A percentile compares a stretch with the other conserved stretches of the same genome.
These are phyloP conservation scores for Curvularia sp. DNA, from an alignment of 2,329 filamentous ascomycete genomes.

Conservation along the genomic window DNA sequence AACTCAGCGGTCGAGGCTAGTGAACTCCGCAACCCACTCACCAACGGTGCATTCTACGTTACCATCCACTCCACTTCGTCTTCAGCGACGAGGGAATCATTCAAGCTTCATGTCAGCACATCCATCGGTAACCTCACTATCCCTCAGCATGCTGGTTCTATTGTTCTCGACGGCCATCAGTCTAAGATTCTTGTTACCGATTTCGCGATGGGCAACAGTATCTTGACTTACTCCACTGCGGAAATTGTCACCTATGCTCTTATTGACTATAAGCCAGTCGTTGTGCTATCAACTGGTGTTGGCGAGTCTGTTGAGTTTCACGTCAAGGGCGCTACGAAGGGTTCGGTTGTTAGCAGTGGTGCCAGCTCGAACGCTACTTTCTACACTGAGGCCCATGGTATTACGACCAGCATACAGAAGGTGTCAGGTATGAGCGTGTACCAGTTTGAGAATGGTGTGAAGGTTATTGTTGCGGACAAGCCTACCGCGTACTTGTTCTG, in stretches of 20 bases:
- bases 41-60: conserved; percentile 66
- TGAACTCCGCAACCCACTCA: conserved; percentile 66
- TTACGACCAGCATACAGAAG: conserved; percentile 43
- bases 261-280: conserved; percentile 46
- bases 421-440: conserved; percentile 46
- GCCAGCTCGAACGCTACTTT: conserved; percentile 55
- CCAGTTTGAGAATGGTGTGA: conserved; percentile 49
- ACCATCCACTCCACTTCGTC: conserved; percentile 63
- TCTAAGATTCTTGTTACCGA: conserved; percentile 69
- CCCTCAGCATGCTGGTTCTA: conserved; percentile 58
- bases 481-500: conserved; percentile 50
- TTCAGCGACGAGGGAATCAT: conserved; percentile 59
- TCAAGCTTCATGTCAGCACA: conserved; percentile 64
- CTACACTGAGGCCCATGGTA: conserved; percentile 49
- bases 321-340: conserved; percentile 48
- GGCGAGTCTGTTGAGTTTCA: conserved; percentile 54
- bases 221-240: conserved; percentile 61
- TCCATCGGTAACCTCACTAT: conserved; percentile 63
- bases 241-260: conserved; percentile 59
- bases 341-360: conserved; percentile 50
- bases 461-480: conserved; percentile 50
- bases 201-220: conserved; percentile 62
- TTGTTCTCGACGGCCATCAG: conserved; percentile 66
- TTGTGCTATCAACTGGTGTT: conserved; percentile 51
- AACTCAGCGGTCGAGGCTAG: conserved; percentile 62